A percentile compares a stretch with the other conserved stretches of the same genome.
Evolutionary conservation across 2,329 filamentous ascomycete genomes (phyloP).

Genomic region (Diaporthe vaccinii): DNA sequence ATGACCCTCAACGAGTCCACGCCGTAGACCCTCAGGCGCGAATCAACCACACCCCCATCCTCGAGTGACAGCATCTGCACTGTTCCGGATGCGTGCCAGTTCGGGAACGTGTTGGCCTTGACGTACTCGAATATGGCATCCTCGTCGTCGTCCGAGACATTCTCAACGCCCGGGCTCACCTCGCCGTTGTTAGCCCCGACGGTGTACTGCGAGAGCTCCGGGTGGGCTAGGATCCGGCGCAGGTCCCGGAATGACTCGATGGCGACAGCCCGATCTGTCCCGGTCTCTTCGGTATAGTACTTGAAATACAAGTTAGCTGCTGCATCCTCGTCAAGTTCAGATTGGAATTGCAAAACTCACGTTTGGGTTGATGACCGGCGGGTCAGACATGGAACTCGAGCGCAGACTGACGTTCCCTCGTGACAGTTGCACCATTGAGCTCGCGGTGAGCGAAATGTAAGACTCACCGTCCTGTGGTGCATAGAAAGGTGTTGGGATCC

Average conservation of each 20-base stretch:
- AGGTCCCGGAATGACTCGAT: conserved; percentile 51
- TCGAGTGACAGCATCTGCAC: conserved; percentile 14
- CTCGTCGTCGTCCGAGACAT: conserved; percentile 45
- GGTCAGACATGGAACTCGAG: conserved; percentile 44
- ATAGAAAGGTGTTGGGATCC: conserved; percentile 47
- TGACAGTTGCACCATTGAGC: conserved; percentile 46
- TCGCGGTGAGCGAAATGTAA: conserved; percentile 46
- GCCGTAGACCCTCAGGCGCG: conserved; percentile 56
- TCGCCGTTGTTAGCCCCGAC: conserved; percentile 45
- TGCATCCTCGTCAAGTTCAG: background rate
- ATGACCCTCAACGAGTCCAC: conserved; percentile 55
- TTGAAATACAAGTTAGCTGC: background rate
- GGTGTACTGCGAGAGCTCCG: conserved; percentile 45
- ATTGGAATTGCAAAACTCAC: conserved; percentile 33
- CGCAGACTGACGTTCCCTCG: conserved; percentile 44
- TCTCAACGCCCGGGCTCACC: conserved; percentile 43
- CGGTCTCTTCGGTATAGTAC: conserved; percentile 45
- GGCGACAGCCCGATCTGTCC: conserved; percentile 49
- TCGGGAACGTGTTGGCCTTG: conserved; percentile 48
- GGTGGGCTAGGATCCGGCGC: conserved; percentile 48
- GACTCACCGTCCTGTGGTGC: conserved; percentile 45
- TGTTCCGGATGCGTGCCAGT: conserved; percentile 40
- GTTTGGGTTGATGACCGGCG: conserved; percentile 45
- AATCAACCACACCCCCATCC: conserved; percentile 56
- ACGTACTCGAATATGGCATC: conserved; percentile 47